These are phyloP conservation scores for Podaxis pistillaris DNA, from an alignment of 768 basidiomycete genomes.

Conservation along the genomic window DNA sequence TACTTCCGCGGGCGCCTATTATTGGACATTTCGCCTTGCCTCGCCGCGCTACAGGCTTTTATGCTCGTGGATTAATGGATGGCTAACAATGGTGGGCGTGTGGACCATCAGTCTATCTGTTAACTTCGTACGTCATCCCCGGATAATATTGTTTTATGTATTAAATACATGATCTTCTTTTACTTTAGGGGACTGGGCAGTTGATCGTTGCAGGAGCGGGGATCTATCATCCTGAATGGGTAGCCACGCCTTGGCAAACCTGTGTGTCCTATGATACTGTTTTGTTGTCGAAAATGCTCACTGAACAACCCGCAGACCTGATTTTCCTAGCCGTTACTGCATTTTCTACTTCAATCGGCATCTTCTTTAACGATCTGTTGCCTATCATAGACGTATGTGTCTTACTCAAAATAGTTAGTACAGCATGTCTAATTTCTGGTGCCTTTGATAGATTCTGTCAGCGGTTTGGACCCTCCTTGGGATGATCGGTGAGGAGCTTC, in stretches of 20 bases:
- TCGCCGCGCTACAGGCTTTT: slow-evolving; percentile 49
- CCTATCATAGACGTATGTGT: slow-evolving; percentile 46
- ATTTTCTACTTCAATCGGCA: slow-evolving; percentile 46
- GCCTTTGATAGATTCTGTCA: slow-evolving; percentile 43
- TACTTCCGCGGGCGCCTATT: slow-evolving; percentile 61
- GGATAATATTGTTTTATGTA: neutral
- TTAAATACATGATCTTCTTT: neutral
- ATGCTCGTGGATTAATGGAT: slow-evolving; percentile 66
- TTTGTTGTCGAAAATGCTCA: neutral
- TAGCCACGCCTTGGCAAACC: slow-evolving; percentile 58
- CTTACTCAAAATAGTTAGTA: neutral
- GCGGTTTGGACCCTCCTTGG: slow-evolving; percentile 64
- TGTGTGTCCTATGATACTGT: slow-evolving; percentile 31
- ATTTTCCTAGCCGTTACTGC: slow-evolving; percentile 55
- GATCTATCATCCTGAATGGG: slow-evolving; percentile 59
- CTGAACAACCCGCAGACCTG: slow-evolving; percentile 33
- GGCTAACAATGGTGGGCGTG: slow-evolving; percentile 66
- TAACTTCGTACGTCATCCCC: slow-evolving; percentile 45
- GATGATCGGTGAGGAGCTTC: slow-evolving; percentile 38
- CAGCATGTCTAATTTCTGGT: neutral
- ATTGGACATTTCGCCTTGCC: slow-evolving; percentile 64
- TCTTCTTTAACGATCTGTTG: slow-evolving; percentile 54
- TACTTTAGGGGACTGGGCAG: slow-evolving; percentile 50
- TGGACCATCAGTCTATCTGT: slow-evolving; percentile 70
- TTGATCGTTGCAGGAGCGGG: slow-evolving; percentile 56